Evolutionary conservation across 2,329 filamentous ascomycete genomes (phyloP).

Genomic region (Fusarium sulawesiense): DNA sequence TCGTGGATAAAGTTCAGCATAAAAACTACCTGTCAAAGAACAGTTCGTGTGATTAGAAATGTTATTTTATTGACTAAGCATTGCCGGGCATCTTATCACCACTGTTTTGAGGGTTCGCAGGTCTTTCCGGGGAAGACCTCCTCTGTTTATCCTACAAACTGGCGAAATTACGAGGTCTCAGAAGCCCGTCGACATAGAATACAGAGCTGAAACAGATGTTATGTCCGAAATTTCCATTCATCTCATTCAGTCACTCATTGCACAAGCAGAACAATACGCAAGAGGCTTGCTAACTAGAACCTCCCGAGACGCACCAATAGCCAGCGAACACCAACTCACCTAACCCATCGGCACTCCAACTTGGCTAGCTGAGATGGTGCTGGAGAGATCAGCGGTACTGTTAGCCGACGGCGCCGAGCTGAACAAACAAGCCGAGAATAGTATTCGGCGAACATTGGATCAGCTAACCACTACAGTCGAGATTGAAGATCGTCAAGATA

Average conservation of each 20-base stretch:
- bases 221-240: neutral
- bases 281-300: neutral
- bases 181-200: neutral
- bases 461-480: neutral
- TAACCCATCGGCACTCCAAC: neutral
- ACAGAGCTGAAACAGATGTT: neutral
- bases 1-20: no score
- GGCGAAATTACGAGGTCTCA: accelerated
- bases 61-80: accelerated
- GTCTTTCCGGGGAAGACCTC: neutral
- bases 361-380: neutral
- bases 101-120: neutral
- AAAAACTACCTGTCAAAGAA: no score
- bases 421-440: neutral
- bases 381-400: neutral
- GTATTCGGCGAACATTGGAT: neutral
- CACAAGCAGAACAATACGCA: neutral
- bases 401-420: neutral
- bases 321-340: neutral
- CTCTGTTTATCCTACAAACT: neutral
- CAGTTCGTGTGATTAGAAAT: no score
- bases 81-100: no score
- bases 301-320: neutral
- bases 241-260: neutral
- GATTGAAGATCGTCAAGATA: neutral